Percentiles rank a stretch among this genome's conserved stretches.
Conservation (phyloP, 1,284 basidiomycete genomes). For the Neolentinus lepideus region DNA sequence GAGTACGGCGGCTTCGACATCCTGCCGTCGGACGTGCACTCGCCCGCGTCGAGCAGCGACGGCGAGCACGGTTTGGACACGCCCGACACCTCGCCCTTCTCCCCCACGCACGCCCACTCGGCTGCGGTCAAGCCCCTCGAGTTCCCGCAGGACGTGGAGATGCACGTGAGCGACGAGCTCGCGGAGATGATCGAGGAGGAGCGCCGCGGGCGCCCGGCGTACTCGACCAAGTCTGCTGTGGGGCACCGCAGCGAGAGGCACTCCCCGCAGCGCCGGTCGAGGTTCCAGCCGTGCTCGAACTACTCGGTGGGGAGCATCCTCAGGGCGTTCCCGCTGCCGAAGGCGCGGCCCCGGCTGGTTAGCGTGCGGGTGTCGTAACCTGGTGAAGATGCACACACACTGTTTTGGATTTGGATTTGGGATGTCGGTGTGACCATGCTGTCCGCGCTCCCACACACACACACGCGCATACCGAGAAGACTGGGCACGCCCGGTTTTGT, state of each 20-base stretch:
- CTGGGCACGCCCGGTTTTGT: background rate
- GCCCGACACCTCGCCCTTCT: conserved; percentile 1
- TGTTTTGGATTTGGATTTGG: background rate
- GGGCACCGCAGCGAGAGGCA: background rate
- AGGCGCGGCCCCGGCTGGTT: too few species aligned
- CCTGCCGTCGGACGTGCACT: background rate
- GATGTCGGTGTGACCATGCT: conserved; percentile 1
- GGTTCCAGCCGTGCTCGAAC: background rate
- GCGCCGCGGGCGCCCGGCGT: background rate
- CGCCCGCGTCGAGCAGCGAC: background rate
- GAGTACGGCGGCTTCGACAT: background rate
- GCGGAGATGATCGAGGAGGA: background rate
- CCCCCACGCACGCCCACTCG: background rate
- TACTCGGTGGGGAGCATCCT: background rate
- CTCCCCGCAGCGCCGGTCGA: background rate
- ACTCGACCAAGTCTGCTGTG: background rate
- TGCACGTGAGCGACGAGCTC: background rate
- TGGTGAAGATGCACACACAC: background rate
- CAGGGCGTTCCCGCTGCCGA: background rate
- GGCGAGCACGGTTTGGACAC: background rate
- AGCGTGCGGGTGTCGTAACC: background rate
- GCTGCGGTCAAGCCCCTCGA: background rate
- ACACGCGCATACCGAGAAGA: background rate
- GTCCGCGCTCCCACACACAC: background rate
- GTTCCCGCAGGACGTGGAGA: background rate